Percentiles rank a stretch among this genome's conserved stretches.
These are phyloP conservation scores for Inga leiocalycina DNA, from an alignment of 306 rosid species.

Conservation along the genomic window DNA sequence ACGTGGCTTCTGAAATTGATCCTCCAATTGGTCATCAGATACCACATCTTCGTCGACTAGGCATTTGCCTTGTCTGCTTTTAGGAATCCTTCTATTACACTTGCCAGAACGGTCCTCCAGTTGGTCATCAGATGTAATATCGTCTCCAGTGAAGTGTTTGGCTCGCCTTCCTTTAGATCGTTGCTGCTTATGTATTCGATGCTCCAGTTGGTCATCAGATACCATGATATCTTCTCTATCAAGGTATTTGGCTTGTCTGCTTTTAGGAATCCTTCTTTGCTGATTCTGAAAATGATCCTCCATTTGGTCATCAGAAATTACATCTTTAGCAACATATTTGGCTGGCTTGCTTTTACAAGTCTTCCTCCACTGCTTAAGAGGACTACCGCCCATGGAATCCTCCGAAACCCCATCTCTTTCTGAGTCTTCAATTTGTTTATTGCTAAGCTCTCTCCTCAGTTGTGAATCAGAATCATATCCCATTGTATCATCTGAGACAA, in stretches of 20 bases:
- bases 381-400: conserved; percentile 38
- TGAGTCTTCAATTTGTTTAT: conserved; percentile 47
- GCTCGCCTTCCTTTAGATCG: conserved; percentile 58
- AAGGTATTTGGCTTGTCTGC: conserved; percentile 32
- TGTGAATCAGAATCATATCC: conserved; percentile 51
- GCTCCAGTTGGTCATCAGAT: conserved; percentile 52
- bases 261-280: conserved; percentile 36
- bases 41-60: conserved; percentile 36
- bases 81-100: conserved; percentile 39
- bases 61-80: conserved; percentile 36
- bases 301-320: conserved; percentile 35
- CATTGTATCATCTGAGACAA: conserved; percentile 47
- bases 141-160: conserved; percentile 40
- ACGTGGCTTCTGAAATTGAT: conserved; percentile 33
- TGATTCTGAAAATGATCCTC: conserved; percentile 37
- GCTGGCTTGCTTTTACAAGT: conserved; percentile 31
- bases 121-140: conserved; percentile 39
- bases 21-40: conserved; percentile 44
- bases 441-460: conserved; percentile 53
- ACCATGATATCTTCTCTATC: conserved; percentile 31
- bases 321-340: conserved; percentile 31
- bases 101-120: conserved; percentile 30
- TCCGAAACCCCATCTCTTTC: conserved; percentile 44
- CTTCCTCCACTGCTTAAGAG: conserved; percentile 30
- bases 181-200: conserved; percentile 37